Conservation (phyloP, 257 asterid genomes). For the Solanum piurae region DNA sequence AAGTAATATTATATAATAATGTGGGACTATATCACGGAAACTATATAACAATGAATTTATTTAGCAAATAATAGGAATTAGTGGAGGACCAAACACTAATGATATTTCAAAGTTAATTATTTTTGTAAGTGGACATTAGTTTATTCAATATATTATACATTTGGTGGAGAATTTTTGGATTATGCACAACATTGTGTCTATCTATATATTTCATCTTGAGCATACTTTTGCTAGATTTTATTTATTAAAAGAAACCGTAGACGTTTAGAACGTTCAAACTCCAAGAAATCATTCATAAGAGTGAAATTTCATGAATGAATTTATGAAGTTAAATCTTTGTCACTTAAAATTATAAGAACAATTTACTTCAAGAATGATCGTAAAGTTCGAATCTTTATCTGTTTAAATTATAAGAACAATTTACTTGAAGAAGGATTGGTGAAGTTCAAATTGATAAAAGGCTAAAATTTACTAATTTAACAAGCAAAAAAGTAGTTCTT, state of each 20-base stretch:
- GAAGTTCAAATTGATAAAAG: background rate
- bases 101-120: background rate
- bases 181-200: background rate
- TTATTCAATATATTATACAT: background rate
- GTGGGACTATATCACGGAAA: background rate
- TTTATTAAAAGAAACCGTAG: fast-evolving
- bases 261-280: background rate
- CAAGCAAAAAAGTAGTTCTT: background rate
- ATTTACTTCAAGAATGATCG: too few relatives aligned
- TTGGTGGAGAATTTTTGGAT: background rate
- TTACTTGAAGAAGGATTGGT: background rate
- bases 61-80: background rate
- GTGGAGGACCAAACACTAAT: background rate
- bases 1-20: background rate
- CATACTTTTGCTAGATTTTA: background rate
- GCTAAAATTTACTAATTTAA: background rate
- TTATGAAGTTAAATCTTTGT: background rate
- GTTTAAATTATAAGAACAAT: too few relatives aligned
- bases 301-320: background rate
- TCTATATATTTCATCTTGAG: background rate
- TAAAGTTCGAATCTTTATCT: background rate
- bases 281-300: background rate
- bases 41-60: background rate
- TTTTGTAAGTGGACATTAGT: background rate
- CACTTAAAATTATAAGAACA: too few relatives aligned